A percentile compares a stretch with the other conserved stretches of the same genome.
Evolutionary conservation across 139 green algal species (phyloP).

Genomic region (Chlamydomonas asymmetrica): DNA sequence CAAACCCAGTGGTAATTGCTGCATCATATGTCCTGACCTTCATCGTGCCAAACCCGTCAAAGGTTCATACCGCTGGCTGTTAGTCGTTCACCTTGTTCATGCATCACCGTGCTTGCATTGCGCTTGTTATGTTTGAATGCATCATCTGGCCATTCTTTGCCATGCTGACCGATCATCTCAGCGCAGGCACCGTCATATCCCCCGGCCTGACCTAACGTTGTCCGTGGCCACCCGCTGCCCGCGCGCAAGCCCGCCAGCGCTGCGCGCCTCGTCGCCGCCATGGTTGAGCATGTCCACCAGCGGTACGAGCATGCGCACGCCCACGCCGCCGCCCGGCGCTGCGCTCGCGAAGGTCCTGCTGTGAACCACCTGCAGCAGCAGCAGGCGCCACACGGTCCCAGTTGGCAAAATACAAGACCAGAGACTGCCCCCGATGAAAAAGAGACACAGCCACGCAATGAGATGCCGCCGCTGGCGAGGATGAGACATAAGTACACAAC

Average conservation of each 20-base stretch:
- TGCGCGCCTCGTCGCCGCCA: constrained; percentile 57
- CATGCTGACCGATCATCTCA: background rate
- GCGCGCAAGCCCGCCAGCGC: background rate
- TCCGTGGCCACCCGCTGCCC: constrained; percentile 4
- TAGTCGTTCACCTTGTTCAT: no score
- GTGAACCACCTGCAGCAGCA: constrained; percentile 73
- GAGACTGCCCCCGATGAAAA: no score
- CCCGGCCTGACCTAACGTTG: constrained; percentile 25
- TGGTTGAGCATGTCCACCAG: constrained; percentile 85
- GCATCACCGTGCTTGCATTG: no score
- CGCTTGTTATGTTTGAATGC: no score
- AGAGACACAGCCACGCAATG: no score
- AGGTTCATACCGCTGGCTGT: no score
- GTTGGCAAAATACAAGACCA: no score
- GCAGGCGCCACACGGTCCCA: no score
- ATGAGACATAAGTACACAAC: no score
- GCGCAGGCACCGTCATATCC: constrained; percentile 38
- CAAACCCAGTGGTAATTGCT: background rate
- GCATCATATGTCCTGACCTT: no score
- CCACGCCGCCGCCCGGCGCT: constrained; percentile 53
- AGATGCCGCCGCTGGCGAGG: no score
- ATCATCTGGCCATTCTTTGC: background rate
- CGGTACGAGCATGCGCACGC: constrained; percentile 72
- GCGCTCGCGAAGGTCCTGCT: constrained; percentile 76
- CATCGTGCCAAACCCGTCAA: no score